Conservation (phyloP, 768 basidiomycete genomes). For the Coprinopsis cinerea region DNA sequence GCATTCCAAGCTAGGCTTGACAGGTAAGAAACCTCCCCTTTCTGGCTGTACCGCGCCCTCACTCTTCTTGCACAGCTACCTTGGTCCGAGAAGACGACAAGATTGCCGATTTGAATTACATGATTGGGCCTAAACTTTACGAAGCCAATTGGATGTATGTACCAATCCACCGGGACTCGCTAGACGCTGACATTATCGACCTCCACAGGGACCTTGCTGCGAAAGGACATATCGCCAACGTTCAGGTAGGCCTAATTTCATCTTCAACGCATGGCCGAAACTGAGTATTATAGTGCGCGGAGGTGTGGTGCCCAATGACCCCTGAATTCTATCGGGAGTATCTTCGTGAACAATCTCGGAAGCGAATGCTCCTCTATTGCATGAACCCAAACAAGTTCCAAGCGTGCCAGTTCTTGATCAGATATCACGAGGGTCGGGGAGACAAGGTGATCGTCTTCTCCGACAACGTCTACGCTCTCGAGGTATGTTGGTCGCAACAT, state of each 20-base stretch:
- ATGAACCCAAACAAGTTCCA: constrained; percentile 99
- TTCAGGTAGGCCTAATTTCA: constrained; percentile 89
- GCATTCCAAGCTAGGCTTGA: constrained; percentile 95
- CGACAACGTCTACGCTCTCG: constrained; percentile 94
- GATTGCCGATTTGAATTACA: constrained; percentile 96
- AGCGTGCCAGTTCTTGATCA: constrained; percentile 97
- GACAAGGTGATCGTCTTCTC: constrained; percentile 99
- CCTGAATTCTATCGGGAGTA: constrained; percentile 99
- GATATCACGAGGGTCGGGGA: constrained; percentile 94
- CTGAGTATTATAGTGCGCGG: constrained; percentile 69
- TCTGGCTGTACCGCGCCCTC: constrained; percentile 1
- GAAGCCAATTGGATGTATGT: constrained; percentile 98
- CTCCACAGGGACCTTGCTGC: constrained; percentile 81
- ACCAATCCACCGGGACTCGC: neutral
- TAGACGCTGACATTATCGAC: constrained; percentile 6
- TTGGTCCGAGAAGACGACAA: constrained; percentile 99
- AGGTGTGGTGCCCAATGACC: constrained; percentile 99
- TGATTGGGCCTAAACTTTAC: constrained; percentile 99
- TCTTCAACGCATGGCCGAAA: constrained; percentile 8
- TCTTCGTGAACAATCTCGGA: constrained; percentile 84
- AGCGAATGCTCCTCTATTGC: constrained; percentile 94
- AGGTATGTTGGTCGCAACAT: constrained; percentile 43
- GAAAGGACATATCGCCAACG: constrained; percentile 98
- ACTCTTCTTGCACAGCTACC: constrained; percentile 54
- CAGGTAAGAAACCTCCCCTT: constrained; percentile 48